These are phyloP conservation scores for Aureobasidium sp. DNA, from an alignment of 2,329 filamentous ascomycete genomes.

Conservation along the genomic window DNA sequence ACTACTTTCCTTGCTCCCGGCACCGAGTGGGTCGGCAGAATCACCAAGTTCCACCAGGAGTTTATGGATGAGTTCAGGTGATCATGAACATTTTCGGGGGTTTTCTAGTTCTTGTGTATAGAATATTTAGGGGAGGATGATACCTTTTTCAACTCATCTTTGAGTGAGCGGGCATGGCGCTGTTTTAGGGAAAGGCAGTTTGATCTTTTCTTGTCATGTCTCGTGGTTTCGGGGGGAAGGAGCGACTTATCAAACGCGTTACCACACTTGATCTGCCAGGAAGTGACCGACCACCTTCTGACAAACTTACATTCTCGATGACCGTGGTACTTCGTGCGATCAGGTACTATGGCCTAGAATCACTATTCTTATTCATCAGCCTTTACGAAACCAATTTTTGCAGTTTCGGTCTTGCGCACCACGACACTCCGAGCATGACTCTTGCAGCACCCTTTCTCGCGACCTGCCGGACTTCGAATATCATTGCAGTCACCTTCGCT, in stretches of 20 bases:
- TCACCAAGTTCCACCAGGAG: conserved; percentile 82
- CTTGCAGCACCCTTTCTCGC: background rate
- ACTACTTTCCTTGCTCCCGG: conserved; percentile 96
- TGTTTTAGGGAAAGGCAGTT: background rate
- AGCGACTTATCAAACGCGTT: background rate
- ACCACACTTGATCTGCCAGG: background rate
- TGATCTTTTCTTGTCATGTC: background rate
- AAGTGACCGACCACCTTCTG: background rate
- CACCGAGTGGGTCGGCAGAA: conserved; percentile 84
- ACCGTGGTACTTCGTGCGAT: background rate
- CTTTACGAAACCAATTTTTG: background rate
- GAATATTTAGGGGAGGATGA: background rate
- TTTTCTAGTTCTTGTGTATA: background rate
- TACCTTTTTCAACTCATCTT: background rate
- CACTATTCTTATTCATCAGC: background rate
- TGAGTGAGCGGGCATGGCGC: background rate
- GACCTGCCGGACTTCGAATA: background rate
- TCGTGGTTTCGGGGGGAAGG: background rate
- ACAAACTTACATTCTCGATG: background rate
- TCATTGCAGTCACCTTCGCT: background rate
- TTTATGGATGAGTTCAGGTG: conserved; percentile 75
- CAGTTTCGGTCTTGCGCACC: background rate
- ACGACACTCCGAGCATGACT: background rate
- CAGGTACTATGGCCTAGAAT: background rate
- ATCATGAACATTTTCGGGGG: background rate